phyloP scores from a whole-genome alignment of 2,329 filamentous ascomycete genomes.

The Pseudogymnoascus destructans region DNA sequence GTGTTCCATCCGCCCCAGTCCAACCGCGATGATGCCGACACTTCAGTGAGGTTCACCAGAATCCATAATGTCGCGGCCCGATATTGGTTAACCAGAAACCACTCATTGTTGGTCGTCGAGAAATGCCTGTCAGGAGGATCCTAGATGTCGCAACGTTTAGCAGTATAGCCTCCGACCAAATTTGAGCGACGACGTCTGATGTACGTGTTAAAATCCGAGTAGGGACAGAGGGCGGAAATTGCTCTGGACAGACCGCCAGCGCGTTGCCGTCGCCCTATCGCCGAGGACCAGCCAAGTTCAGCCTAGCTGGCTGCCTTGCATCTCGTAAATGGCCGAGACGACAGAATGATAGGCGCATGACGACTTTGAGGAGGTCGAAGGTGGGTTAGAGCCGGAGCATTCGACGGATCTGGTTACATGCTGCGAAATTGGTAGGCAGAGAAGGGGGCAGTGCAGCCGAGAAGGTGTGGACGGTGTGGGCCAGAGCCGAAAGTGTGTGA shows the following conservation, averaged over 20 bases:
- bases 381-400: background rate
- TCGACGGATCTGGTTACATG: background rate
- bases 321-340: background rate
- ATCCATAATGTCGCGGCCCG: no score
- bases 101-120: background rate
- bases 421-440: background rate
- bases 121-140: background rate
- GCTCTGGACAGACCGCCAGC: background rate
- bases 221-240: no score
- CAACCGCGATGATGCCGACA: background rate
- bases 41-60: background rate
- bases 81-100: background rate
- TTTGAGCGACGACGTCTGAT: no score
- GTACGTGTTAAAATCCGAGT: no score
- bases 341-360: background rate
- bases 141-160: no score
- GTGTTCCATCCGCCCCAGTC: background rate
- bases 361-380: background rate
- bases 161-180: no score
- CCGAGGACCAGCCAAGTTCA: background rate
- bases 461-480: background rate
- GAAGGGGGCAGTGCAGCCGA: background rate
- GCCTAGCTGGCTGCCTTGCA: background rate
- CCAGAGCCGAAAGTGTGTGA: background rate
- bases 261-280: background rate